Evolutionary conservation across 352 stramenopile species (phyloP).

Genomic region (Thraustochytrium striatum): DNA sequence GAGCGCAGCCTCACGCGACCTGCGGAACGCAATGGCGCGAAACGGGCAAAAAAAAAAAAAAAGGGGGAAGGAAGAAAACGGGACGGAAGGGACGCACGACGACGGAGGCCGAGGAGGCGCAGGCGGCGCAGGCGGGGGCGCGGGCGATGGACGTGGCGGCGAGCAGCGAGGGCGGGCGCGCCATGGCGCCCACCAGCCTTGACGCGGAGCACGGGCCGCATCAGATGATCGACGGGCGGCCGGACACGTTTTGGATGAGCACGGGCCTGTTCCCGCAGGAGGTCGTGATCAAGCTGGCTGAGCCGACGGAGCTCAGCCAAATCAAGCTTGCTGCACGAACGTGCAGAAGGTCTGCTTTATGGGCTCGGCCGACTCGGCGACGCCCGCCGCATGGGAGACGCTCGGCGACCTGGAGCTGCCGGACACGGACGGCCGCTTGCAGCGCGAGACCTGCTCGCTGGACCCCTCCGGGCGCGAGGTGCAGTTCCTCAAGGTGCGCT

Average conservation of each 20-base stretch:
- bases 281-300: conserved; percentile 33
- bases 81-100: too few species aligned
- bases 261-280: conserved; percentile 52
- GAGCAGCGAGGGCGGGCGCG: neutral
- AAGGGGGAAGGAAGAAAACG: too few species aligned
- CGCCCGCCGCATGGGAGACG: conserved; percentile 19
- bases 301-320: neutral
- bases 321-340: neutral
- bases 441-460: conserved; percentile 4
- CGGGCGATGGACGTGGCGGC: neutral
- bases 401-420: neutral
- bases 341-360: conserved; percentile 24
- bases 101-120: neutral
- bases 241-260: conserved; percentile 43
- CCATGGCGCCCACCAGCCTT: conserved; percentile 33
- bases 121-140: neutral
- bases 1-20: too few species aligned
- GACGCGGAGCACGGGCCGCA: conserved; percentile 23
- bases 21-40: too few species aligned
- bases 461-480: neutral
- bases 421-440: conserved; percentile 24
- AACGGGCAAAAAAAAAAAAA: too few species aligned
- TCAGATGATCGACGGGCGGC: neutral
- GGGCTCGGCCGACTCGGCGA: neutral
- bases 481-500: neutral